Base-by-base conservation (phyloP, 768 basidiomycete species). In the Crassisporium funariophilum region DNA sequence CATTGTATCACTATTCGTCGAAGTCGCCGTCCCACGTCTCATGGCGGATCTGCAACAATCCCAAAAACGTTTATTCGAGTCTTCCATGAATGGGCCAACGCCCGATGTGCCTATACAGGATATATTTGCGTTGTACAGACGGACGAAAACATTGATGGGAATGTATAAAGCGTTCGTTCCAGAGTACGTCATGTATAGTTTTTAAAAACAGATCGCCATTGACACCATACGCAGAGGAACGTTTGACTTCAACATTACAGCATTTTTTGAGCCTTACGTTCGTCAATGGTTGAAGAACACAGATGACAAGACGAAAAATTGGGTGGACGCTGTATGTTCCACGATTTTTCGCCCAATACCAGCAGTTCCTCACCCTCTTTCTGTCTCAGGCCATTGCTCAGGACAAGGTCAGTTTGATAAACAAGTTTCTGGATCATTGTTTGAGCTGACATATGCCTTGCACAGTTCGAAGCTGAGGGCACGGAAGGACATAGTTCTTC, bases 401-500 rank as follows among this genome's bases (percentile, higher is more conserved):
- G 0, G 93, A 95, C 63, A 85, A 86, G 73, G 91, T 92, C 52
- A 27, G 68, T 37, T 34, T 17, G 27, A 36, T 34, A 38, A 23
- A 34, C 17, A 9, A 52, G 29, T 27, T 23, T 37, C 19, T 37
- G 16, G 10, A 23, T 16, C 19, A 22, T 20, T 55, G 38, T 36
- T 46, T 31, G 7, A 13, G 21, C 33, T 22, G 36, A 6, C 23
- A 39, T 13, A 37, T 15, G 6, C 5, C 27, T 35, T 20, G n/a
- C 25, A 21, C 52, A 88, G 85, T 91, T 91, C 55, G 77, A 93
- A 73, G 76, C 91, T 46, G 79, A 93, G 69, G 78, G 88, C 50
- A 49, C 74, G 9, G 83, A 90, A 65, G 89, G 89, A 0, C 91
- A 95, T 59, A 95, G 92, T 56, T 94, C 95, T n/a, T 98, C 95